phyloP scores from a whole-genome alignment of 169 alveolate species.

The Eimeria zaria region DNA sequence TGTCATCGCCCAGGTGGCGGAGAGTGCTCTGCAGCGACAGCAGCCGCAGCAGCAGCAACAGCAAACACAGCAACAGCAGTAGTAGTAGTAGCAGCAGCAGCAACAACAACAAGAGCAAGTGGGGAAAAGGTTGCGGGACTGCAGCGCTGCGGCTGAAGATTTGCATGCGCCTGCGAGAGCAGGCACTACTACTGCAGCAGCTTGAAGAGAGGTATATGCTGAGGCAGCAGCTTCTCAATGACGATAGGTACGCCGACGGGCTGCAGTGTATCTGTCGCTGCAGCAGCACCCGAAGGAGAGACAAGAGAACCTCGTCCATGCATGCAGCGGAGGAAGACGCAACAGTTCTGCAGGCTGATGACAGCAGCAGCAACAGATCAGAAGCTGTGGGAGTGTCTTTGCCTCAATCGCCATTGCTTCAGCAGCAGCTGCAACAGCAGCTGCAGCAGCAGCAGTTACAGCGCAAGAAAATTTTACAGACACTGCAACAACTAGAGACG shows the following conservation, averaged over 20 bases:
- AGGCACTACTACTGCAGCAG: constrained; percentile 73
- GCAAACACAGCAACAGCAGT: not conserved
- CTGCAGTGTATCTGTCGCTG: constrained; percentile 27
- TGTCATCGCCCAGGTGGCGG: not conserved
- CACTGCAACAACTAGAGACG: constrained; percentile 6
- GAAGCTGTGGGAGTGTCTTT: not conserved
- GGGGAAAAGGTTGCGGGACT: constrained; percentile 18
- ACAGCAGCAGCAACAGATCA: constrained; percentile 15
- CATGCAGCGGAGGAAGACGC: constrained; percentile 2
- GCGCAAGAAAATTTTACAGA: not conserved
- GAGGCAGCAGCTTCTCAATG: constrained; percentile 31
- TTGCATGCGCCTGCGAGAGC: constrained; percentile 59
- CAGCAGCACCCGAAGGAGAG: constrained; percentile 10
- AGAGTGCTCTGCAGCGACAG: not conserved
- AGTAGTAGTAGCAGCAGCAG: no score
- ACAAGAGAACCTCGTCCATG: not conserved
- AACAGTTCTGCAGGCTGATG: not conserved
- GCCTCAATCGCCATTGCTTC: constrained; percentile 29
- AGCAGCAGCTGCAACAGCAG: constrained; percentile 43
- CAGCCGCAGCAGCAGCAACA: constrained; percentile 29
- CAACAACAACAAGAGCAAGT: constrained; percentile 18
- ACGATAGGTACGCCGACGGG: not conserved
- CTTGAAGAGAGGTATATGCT: constrained; percentile 51
- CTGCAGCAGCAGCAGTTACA: constrained; percentile 21
- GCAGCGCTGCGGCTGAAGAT: constrained; percentile 29